Evolutionary conservation across 495 filamentous ascomycete species (phyloP).

Genomic region (Immersiella caudata): DNA sequence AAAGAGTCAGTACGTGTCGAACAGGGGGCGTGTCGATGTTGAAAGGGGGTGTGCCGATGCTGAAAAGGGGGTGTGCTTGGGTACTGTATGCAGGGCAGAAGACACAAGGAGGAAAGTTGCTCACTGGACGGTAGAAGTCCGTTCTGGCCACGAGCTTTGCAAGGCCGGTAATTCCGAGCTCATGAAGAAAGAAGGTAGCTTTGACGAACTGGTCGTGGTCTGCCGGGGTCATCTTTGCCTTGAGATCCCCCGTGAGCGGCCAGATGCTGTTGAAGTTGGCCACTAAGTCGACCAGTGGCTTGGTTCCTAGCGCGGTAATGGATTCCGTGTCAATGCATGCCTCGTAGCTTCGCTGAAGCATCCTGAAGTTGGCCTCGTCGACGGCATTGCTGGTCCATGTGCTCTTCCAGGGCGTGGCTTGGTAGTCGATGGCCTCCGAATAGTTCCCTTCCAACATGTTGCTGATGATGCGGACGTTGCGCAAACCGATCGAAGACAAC

Average conservation of each 20-base stretch:
- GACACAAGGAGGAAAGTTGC: neutral
- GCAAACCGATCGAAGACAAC: neutral
- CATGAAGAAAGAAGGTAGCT: constrained; percentile 1
- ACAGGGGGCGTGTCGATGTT: too few relatives aligned
- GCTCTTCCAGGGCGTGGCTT: constrained; percentile 5
- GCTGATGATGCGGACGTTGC: neutral
- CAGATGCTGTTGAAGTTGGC: neutral
- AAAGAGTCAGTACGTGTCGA: too few relatives aligned
- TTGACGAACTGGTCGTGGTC: neutral
- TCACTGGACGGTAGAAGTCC: neutral
- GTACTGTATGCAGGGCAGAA: too few relatives aligned
- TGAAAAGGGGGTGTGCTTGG: too few relatives aligned
- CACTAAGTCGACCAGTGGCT: neutral
- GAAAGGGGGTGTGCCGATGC: too few relatives aligned
- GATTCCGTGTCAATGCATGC: constrained; percentile 1
- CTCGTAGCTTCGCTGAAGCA: constrained; percentile 53
- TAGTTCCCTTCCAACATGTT: constrained; percentile 5
- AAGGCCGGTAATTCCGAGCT: neutral
- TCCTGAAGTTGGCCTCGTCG: constrained; percentile 66
- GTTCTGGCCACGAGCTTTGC: neutral
- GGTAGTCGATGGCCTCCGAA: constrained; percentile 1
- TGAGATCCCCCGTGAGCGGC: neutral
- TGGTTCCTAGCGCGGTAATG: neutral
- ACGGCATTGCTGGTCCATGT: constrained; percentile 1
- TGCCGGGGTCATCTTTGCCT: neutral